Base-by-base conservation (phyloP, 805 yeast genomes). In the Wickerhamiella occidentalis region DNA sequence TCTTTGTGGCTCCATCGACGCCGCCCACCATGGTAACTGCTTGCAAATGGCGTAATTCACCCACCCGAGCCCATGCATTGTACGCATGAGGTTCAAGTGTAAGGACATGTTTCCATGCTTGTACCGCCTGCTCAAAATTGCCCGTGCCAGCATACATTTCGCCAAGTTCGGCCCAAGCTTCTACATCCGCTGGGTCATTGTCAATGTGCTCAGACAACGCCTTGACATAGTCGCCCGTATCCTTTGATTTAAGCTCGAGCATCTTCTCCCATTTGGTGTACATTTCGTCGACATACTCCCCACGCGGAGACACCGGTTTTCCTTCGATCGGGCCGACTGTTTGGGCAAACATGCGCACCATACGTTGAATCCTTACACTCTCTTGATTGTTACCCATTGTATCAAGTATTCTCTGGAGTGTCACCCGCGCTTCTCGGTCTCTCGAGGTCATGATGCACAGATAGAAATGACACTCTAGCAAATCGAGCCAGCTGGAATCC, bases 101-200 rank as follows among this genome's bases (percentile, higher is more conserved):
- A 13, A 88, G 64, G 1, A 84, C 75, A 60, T 90, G 96, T 59
- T 84, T 78, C 23, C 75, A 72, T 49, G 85, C 72, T 61, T 72
- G 77, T 5, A 82, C 71, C 0, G 92, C 80, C 56, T 79, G 78
- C 30, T 77, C 80, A 55, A 74, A 79, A 58, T 79, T 78, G 1
- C 87, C 87, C 7, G 72, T 53, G 12, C 67, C 61, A 21, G 64
- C 64, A 61, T 90, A 90, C n/a, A 74, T 68, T 33, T 77, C 76
- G 3, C 79, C 82, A 49, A 87, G 68, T 63, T 85, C 94, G 44
- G 78, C 71, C 95, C 94, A 86, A 1, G 82, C 68, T 54, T 82
- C 79, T 2, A 76, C 68, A 63, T 92, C 97, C 18, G 80, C 62
- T 1, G 96, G 95, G 56, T 75, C 78, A 46, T 72, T 65, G 49